Evolutionary conservation across 2,329 filamentous ascomycete genomes (phyloP).

Genomic region (Ophiosphaerella herpotricha): DNA sequence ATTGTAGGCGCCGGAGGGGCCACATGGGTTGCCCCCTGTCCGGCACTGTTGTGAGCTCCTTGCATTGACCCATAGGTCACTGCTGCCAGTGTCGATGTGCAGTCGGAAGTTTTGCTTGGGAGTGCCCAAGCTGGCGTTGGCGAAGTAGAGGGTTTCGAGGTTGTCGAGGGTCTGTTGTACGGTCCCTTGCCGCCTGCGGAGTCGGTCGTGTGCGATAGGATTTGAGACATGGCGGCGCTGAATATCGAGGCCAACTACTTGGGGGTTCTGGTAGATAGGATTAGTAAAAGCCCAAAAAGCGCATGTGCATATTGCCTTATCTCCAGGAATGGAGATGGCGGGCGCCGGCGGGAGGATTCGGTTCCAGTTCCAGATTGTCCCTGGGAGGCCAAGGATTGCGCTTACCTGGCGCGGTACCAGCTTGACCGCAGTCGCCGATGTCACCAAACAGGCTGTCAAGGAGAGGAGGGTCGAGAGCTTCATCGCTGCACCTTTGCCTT

Average conservation of each 20-base stretch:
- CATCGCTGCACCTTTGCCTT: constrained; percentile 23
- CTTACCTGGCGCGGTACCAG: constrained; percentile 43
- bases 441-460: constrained; percentile 34
- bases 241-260: constrained; percentile 57
- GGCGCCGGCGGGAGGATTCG: constrained; percentile 15
- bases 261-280: constrained; percentile 42
- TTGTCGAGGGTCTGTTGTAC: constrained; percentile 59
- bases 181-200: constrained; percentile 49
- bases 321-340: constrained; percentile 2
- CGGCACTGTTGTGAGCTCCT: constrained; percentile 64
- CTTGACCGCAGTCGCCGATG: constrained; percentile 32
- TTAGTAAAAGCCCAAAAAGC: constrained; percentile 13
- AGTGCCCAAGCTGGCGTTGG: constrained; percentile 62
- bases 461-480: constrained; percentile 30
- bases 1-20: constrained; percentile 67
- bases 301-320: background rate
- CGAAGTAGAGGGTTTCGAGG: constrained; percentile 64
- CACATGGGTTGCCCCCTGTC: constrained; percentile 57
- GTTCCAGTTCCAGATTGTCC: constrained; percentile 11
- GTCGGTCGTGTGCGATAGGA: constrained; percentile 53
- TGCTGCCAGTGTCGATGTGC: constrained; percentile 66
- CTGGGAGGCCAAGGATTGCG: constrained; percentile 30
- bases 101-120: constrained; percentile 60
- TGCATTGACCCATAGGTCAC: constrained; percentile 70
- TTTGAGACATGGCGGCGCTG: constrained; percentile 53